Evolutionary conservation across 495 filamentous ascomycete genomes (phyloP).

Genomic region (Collariella sp.): DNA sequence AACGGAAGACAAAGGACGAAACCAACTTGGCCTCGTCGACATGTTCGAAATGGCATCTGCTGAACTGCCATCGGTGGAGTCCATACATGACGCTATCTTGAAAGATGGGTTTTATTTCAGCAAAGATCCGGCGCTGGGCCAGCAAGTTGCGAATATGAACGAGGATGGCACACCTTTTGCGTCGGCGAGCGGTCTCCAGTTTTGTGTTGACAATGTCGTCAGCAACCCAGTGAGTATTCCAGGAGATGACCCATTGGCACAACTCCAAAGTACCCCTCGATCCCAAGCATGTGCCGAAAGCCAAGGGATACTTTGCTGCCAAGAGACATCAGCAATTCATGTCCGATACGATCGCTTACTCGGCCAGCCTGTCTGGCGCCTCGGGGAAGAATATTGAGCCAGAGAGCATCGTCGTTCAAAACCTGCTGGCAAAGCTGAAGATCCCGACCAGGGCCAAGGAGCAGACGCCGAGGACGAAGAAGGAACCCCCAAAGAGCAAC

Average conservation of each 20-base stretch:
- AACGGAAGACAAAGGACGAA: no score
- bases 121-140: no score
- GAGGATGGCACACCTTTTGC: no score
- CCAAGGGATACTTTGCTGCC: conserved; percentile 16
- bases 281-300: conserved; percentile 25
- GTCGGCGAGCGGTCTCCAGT: no score
- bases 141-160: no score
- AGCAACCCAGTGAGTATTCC: no score
- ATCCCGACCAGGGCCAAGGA: conserved; percentile 15
- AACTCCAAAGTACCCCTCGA: conserved; percentile 46
- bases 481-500: conserved; percentile 5
- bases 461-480: conserved; percentile 19
- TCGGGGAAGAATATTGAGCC: conserved; percentile 55
- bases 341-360: conserved; percentile 57
- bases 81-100: no score
- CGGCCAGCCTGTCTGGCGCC: conserved; percentile 59
- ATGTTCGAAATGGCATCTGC: no score
- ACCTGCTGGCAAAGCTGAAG: conserved; percentile 15
- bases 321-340: conserved; percentile 47
- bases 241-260: conserved; percentile 59
- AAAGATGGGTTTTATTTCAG: no score
- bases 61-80: no score
- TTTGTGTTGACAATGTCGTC: no score
- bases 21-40: no score
- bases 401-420: conserved; percentile 45